Conservation (phyloP, 2,329 filamentous ascomycete species). For the Sclerotinia minor region DNA sequence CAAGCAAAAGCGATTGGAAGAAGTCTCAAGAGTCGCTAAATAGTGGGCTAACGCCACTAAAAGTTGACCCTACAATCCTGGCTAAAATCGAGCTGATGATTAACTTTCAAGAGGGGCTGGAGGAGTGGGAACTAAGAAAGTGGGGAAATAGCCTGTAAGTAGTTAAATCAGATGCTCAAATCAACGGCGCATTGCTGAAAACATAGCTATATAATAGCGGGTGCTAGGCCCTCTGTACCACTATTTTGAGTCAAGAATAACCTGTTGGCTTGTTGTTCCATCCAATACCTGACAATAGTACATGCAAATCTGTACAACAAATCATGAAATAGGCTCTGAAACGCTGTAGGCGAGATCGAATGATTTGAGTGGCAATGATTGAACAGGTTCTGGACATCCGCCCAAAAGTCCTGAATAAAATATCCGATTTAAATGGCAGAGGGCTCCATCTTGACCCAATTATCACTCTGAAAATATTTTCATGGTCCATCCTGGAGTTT, state of each 20-base stretch:
- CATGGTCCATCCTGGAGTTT: conserved; percentile 14
- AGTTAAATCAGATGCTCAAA: conserved; percentile 5
- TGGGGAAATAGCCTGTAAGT: conserved; percentile 16
- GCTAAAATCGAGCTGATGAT: not conserved
- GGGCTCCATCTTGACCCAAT: conserved; percentile 15
- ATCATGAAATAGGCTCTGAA: conserved; percentile 10
- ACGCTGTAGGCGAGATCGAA: conserved; percentile 14
- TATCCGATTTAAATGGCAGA: conserved; percentile 1
- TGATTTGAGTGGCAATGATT: conserved; percentile 17
- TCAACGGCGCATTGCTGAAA: not conserved
- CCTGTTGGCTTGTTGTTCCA: not conserved
- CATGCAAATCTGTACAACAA: conserved; percentile 16
- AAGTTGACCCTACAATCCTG: conserved; percentile 10
- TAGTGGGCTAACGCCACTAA: conserved; percentile 3
- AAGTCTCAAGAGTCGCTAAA: conserved; percentile 8
- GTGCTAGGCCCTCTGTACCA: conserved; percentile 15
- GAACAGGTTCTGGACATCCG: conserved; percentile 1
- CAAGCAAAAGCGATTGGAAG: conserved; percentile 16
- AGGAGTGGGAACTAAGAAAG: conserved; percentile 13
- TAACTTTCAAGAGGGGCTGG: conserved; percentile 9
- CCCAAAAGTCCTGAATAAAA: no score
- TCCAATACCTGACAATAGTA: conserved; percentile 5
- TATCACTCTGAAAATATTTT: not conserved
- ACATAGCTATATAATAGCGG: conserved; percentile 16
- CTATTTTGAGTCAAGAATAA: conserved; percentile 16